Conservation (phyloP, 108 stramenopile genomes). For the Discostella stelligeroides region DNA sequence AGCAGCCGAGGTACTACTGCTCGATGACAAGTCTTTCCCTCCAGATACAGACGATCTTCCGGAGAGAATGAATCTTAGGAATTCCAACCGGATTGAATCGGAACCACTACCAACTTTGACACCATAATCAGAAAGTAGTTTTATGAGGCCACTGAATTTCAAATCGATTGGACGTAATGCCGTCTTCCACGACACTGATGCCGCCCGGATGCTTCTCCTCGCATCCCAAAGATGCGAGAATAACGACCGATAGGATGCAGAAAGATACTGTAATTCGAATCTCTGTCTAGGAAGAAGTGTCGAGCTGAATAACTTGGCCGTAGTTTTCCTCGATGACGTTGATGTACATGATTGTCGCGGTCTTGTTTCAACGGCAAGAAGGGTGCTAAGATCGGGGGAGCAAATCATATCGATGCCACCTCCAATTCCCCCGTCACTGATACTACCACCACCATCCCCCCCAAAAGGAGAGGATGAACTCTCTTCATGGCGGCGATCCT, state of each 20-base stretch:
- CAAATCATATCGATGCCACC: conserved; percentile 30
- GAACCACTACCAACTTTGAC: conserved; percentile 39
- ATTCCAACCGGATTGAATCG: conserved; percentile 37
- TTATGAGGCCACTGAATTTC: conserved; percentile 58
- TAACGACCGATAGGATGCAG: conserved; percentile 65
- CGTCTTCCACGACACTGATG: conserved; percentile 60
- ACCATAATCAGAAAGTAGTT: conserved; percentile 66
- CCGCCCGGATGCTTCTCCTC: conserved; percentile 41
- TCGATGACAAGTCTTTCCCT: not conserved
- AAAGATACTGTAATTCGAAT: conserved; percentile 65
- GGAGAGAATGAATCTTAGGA: conserved; percentile 72
- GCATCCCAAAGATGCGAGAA: conserved; percentile 53
- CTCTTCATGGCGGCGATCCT: too few species aligned
- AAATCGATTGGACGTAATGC: conserved; percentile 74
- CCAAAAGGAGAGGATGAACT: not conserved
- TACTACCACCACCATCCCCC: not conserved
- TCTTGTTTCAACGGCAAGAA: conserved; percentile 28
- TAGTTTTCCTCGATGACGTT: not conserved
- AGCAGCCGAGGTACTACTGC: conserved; percentile 39
- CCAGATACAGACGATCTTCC: conserved; percentile 57
- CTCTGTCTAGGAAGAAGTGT: conserved; percentile 58
- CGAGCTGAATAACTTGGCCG: conserved; percentile 47
- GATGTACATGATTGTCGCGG: not conserved
- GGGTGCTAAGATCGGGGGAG: conserved; percentile 48
- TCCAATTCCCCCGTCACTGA: not conserved